A percentile compares a stretch with the other conserved stretches of the same genome.
phyloP scores from a whole-genome alignment of 78 protist genomes.

The Dictyostelium firmibasis region DNA sequence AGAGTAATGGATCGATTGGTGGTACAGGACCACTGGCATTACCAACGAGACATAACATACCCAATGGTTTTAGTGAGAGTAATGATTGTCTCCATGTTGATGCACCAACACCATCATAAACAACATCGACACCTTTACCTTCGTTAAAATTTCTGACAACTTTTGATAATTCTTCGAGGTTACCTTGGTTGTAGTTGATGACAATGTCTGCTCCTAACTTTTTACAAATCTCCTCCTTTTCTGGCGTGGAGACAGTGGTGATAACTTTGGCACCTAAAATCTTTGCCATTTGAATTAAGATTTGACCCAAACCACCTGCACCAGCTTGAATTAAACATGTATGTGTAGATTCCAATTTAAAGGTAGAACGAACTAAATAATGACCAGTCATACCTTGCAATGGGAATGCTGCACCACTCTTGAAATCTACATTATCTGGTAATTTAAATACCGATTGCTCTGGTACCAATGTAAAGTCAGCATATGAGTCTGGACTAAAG shows the following conservation, averaged over 20 bases:
- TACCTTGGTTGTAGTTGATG: conserved; percentile 58
- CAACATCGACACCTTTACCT: conserved; percentile 82
- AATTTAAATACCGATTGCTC: not conserved
- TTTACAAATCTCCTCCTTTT: conserved; percentile 72
- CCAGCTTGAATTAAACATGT: conserved; percentile 89
- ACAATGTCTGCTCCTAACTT: conserved; percentile 80
- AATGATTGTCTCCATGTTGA: conserved; percentile 75
- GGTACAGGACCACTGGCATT: conserved; percentile 87
- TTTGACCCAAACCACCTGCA: conserved; percentile 90
- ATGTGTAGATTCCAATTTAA: conserved; percentile 19
- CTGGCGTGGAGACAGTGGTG: conserved; percentile 84
- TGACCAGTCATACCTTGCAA: conserved; percentile 90
- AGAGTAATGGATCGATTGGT: conserved; percentile 73
- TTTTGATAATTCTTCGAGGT: conserved; percentile 17
- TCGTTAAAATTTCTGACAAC: not conserved
- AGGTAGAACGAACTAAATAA: conserved; percentile 63
- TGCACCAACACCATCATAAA: conserved; percentile 89
- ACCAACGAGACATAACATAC: conserved; percentile 83
- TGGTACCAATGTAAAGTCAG: conserved; percentile 53
- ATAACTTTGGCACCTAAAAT: conserved; percentile 83
- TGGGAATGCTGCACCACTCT: conserved; percentile 80
- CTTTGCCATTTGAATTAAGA: conserved; percentile 82
- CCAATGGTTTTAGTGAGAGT: conserved; percentile 66
- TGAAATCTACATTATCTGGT: conserved; percentile 30
- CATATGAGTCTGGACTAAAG: conserved; percentile 54